Conservation (phyloP, 164 flowering plant genomes). For the Vitis rupestris region DNA sequence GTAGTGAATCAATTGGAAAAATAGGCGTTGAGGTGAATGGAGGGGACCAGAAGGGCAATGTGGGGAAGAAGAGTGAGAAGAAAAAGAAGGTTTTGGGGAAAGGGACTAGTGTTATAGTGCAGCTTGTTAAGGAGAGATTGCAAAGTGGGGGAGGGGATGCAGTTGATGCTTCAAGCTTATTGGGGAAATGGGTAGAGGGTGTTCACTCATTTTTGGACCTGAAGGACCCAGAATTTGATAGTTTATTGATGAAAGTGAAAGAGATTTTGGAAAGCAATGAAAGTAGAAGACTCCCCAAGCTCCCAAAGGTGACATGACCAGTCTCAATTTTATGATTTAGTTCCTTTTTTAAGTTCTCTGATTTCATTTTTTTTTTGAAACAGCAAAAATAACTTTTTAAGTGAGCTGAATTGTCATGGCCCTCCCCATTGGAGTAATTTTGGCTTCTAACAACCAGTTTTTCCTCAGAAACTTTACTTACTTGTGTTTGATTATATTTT, state of each 20-base stretch:
- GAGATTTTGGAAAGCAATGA: slow-evolving; percentile 84
- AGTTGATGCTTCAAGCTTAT: slow-evolving; percentile 10
- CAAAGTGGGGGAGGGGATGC: slow-evolving; percentile 15
- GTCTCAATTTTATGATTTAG: neutral
- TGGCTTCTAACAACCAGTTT: no score
- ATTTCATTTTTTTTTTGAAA: neutral
- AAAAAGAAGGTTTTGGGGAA: slow-evolving; percentile 80
- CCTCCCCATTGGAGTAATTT: no score
- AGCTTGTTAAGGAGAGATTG: slow-evolving; percentile 55
- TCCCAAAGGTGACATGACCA: slow-evolving; percentile 64
- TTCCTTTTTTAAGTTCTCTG: neutral
- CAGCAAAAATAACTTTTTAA: no score
- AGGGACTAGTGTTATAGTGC: slow-evolving; percentile 61
- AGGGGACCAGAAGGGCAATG: slow-evolving; percentile 15
- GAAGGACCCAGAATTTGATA: slow-evolving; percentile 41
- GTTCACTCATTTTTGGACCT: slow-evolving; percentile 57
- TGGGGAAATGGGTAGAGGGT: slow-evolving; percentile 38
- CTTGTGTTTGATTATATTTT: no score
- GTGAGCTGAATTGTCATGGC: no score
- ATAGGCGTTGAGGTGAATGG: slow-evolving; percentile 27
- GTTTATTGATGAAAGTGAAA: slow-evolving; percentile 54
- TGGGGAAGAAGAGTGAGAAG: slow-evolving; percentile 52
- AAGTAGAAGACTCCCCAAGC: slow-evolving; percentile 77
- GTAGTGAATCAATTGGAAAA: slow-evolving; percentile 32
- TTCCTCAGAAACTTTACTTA: no score